Evolutionary conservation across 2,329 filamentous ascomycete species (phyloP), one percentile per base, ranked within the genome.

Genomic region (Alternaria ethzedia): DNA sequence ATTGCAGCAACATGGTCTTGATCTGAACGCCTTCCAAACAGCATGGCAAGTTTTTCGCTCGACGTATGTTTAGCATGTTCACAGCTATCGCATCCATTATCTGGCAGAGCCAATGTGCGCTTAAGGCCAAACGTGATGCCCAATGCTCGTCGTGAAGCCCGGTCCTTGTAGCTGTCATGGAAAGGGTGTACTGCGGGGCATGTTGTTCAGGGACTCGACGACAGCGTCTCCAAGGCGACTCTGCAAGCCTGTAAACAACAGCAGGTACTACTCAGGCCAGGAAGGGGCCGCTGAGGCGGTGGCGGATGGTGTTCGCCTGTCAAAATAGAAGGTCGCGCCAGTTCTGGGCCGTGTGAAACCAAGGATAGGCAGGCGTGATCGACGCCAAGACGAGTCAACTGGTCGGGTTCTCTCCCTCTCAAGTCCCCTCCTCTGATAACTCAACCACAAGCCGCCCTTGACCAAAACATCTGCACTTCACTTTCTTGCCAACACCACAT

Each of bases 291-390:
- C 54, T 46, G 8, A 51, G 52, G 66, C 66, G 57, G 61, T 67
- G 59, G 67, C 65, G 60, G 55, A 26, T 44, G 43, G 30, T 56
- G 43, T 41, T 54, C 46, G 64, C 55, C 58, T 67, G 68, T 67
- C 61, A 61, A 28, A 67, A 58, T 30, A 46, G 57, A 50, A 63
- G 60, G 69, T 68, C 63, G 68, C 65, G 64, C 64, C 63, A 67
- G 69, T 65, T 69, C 68, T 70, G 65, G 69, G 70, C 71, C 68
- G 69, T 61, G 70, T 71, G 71, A 70, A 74, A 71, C 57, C 64
- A 69, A 69, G 66, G 56, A 62, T 32, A 57, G 64, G 68, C 65
- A 71, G 65, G 71, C 70, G 70, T 70, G 70, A 74, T 75, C 72
- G 70, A 66, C 70, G 61, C 69, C 72, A 71, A 71, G 61, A 28